Evolutionary conservation across 2,329 filamentous ascomycete species (phyloP).

Genomic region (Paecilomyces formosus): DNA sequence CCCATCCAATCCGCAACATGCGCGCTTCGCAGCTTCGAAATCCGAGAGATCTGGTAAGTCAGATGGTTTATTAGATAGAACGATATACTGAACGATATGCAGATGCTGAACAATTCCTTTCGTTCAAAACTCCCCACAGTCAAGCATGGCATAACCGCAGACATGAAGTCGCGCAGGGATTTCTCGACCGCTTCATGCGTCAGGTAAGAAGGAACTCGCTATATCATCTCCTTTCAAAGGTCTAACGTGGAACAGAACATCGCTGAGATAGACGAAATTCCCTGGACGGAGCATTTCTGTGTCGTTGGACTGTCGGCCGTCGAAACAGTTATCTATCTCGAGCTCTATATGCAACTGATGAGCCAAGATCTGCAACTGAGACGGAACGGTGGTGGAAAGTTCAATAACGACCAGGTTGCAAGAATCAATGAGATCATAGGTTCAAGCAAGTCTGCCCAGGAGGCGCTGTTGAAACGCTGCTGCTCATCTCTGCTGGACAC

Average conservation of each 20-base stretch:
- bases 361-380: conserved; percentile 41
- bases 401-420: conserved; percentile 21
- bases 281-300: conserved; percentile 36
- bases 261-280: conserved; percentile 39
- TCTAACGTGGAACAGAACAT: conserved; percentile 24
- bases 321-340: conserved; percentile 48
- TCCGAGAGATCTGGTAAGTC: conserved; percentile 38
- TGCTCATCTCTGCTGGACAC: conserved; percentile 26
- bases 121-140: conserved; percentile 44
- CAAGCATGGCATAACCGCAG: conserved; percentile 46
- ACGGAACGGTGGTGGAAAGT: conserved; percentile 14
- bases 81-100: conserved; percentile 14
- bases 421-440: conserved; percentile 41
- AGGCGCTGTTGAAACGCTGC: conserved; percentile 46
- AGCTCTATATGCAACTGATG: conserved; percentile 48
- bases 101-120: conserved; percentile 50
- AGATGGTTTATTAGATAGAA: neutral
- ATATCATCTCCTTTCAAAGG: neutral
- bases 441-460: conserved; percentile 41
- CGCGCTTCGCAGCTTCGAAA: conserved; percentile 15
- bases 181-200: conserved; percentile 48
- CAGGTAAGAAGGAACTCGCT: conserved; percentile 19
- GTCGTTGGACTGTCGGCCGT: conserved; percentile 38
- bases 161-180: conserved; percentile 46
- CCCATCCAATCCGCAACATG: conserved; percentile 33